Conservation (phyloP, 2,329 filamentous ascomycete genomes). For the Penicillium crustosum region DNA sequence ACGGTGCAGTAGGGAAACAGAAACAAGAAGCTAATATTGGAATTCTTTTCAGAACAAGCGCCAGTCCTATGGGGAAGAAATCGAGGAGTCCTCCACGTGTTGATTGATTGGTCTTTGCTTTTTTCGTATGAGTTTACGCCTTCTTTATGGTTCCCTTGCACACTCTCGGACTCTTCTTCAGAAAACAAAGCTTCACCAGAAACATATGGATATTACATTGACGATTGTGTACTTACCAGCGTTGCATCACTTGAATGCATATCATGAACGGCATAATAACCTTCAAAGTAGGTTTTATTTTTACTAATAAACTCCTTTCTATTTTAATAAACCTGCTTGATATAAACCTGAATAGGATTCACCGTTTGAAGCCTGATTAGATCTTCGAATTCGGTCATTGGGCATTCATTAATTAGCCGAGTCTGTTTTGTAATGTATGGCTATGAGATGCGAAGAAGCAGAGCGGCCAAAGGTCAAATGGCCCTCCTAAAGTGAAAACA, state of each 20-base stretch:
- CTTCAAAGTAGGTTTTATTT: background rate
- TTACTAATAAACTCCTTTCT: too few species aligned
- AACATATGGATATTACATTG: background rate
- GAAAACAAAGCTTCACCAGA: background rate
- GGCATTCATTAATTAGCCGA: too few species aligned
- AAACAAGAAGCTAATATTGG: background rate
- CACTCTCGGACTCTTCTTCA: constrained; percentile 9
- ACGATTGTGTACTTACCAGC: constrained; percentile 3
- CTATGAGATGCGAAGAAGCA: too few species aligned
- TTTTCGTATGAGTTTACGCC: constrained; percentile 16
- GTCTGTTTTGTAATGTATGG: too few species aligned
- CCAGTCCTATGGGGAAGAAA: constrained; percentile 27
- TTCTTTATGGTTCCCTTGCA: constrained; percentile 12
- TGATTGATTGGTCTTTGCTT: constrained; percentile 14
- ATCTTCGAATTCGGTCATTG: too few species aligned
- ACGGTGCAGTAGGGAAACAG: background rate
- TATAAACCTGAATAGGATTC: too few species aligned
- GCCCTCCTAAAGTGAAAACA: too few species aligned
- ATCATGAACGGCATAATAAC: background rate
- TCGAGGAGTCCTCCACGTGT: constrained; percentile 26
- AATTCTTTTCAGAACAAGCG: constrained; percentile 16
- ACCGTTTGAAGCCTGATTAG: too few species aligned
- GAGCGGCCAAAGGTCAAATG: too few species aligned
- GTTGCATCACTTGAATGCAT: constrained; percentile 5
- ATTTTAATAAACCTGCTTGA: too few species aligned